Evolutionary conservation across 495 filamentous ascomycete genomes (phyloP).

Genomic region (Alectoria sarmentosa): DNA sequence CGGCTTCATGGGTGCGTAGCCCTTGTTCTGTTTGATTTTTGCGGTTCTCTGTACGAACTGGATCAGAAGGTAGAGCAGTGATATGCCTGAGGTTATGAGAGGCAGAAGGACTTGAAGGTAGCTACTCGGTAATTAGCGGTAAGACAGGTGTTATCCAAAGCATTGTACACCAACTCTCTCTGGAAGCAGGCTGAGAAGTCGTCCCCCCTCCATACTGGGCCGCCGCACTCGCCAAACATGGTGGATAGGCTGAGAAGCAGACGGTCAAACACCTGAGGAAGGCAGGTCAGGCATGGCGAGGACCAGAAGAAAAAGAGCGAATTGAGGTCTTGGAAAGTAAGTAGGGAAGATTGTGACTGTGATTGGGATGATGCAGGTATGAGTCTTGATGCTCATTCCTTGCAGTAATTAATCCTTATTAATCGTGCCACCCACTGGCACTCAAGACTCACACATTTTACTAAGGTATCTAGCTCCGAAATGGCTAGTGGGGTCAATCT

Average conservation of each 20-base stretch:
- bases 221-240: conserved; percentile 70
- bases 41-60: conserved; percentile 44
- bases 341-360: too few relatives aligned
- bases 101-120: conserved; percentile 81
- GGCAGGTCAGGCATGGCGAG: not conserved
- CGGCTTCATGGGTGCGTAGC: conserved; percentile 45
- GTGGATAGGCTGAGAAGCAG: conserved; percentile 21
- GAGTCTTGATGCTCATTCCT: not conserved
- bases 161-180: conserved; percentile 60
- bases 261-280: not conserved
- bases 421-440: too few relatives aligned
- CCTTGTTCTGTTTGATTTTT: conserved; percentile 39
- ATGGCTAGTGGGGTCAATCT: too few relatives aligned
- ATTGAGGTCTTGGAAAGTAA: too few relatives aligned
- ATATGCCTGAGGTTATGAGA: conserved; percentile 59
- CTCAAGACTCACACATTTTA: too few relatives aligned
- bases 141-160: not conserved
- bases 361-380: not conserved
- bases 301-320: not conserved
- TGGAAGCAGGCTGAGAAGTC: conserved; percentile 87
- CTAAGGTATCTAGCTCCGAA: too few relatives aligned
- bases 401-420: too few relatives aligned
- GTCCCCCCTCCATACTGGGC: conserved; percentile 78
- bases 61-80: conserved; percentile 56
- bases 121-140: conserved; percentile 43